Base-by-base conservation (phyloP, 148 eudicot genomes). In the Nyssa sinensis region DNA sequence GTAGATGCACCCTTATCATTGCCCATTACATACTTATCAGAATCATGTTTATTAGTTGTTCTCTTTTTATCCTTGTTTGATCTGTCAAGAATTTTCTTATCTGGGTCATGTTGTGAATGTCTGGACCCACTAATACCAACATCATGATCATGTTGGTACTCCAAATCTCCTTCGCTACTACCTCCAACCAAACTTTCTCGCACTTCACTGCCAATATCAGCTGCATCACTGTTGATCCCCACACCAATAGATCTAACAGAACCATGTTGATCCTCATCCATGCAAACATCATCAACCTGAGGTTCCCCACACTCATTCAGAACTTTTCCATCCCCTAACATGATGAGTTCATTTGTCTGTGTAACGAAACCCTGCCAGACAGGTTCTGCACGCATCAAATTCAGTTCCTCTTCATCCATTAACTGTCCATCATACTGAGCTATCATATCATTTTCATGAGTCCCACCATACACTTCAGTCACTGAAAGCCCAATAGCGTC, bases 211-310 rank as follows among this genome's bases (percentile, higher is more conserved):
- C 97, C 97, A 63, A 92, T 59, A 58, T 92, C 96, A 33, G 96
- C 97, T 73, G 83, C 90, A 82, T 95, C 98, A 86, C 94, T 91
- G 71, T 95, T 95, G 65, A 95, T 93, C 60, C 99, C 99, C 66
- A 95, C 99, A 66, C 99, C 99, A 76, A 95, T 95, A 29, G 98
- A 95, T 83, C 99, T 84, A 74, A 93, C 98, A 60, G 99, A 93
- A 78, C 91, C 93, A 74, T 91, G 98, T 77, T 88, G 93, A 73
- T 95, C 94, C 69, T 92, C 98, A 81, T 89, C 97, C 80, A 88
- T 77, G 80, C 86, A 86, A 31, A 78, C 71, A 74, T 88, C 98
- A 80, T 89, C 94, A 69, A 79, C 60, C 57, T 75, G 79, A 68
- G 81, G 82, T 86, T 88, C 89, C 67, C 86, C 87, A 75, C 77